Evolutionary conservation across 768 basidiomycete genomes (phyloP).

Genomic region (Mycena filopes): DNA sequence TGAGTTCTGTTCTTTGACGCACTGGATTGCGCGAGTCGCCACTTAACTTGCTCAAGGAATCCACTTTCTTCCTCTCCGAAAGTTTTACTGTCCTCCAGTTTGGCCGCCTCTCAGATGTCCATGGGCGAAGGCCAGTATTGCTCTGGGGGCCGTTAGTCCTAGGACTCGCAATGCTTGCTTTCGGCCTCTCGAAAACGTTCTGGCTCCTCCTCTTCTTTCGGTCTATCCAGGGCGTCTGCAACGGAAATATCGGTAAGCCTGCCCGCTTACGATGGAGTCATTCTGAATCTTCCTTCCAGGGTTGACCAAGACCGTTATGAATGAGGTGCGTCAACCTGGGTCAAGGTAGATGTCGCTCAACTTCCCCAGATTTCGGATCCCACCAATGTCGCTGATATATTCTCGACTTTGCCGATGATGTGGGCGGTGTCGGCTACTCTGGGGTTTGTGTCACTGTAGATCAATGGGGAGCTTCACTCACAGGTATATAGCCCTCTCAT

Average conservation of each 20-base stretch:
- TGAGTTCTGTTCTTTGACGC: constrained; percentile 27
- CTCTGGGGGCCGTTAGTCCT: constrained; percentile 46
- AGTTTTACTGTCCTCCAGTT: constrained; percentile 36
- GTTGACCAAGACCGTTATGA: constrained; percentile 56
- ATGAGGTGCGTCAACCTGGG: constrained; percentile 51
- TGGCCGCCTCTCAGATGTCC: constrained; percentile 41
- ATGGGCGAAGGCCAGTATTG: constrained; percentile 29
- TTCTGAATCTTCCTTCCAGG: no score
- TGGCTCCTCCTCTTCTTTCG: constrained; percentile 43
- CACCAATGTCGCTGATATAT: constrained; percentile 45
- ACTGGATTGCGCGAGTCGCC: no score
- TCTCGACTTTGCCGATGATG: constrained; percentile 41
- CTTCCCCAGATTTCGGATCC: constrained; percentile 49
- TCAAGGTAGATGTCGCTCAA: not conserved
- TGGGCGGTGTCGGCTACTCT: constrained; percentile 42
- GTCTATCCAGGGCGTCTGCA: constrained; percentile 46
- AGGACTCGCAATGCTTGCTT: constrained; percentile 42
- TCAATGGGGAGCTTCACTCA: no score
- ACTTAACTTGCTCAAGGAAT: constrained; percentile 34
- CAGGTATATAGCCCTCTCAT: constrained; percentile 19
- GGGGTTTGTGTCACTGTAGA: no score
- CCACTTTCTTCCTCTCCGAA: constrained; percentile 42
- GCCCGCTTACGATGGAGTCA: no score
- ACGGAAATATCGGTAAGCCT: constrained; percentile 53
- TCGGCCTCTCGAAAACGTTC: constrained; percentile 46